These are phyloP conservation scores for Solanum virginianum DNA, from an alignment of 257 asterid species.

Conservation along the genomic window DNA sequence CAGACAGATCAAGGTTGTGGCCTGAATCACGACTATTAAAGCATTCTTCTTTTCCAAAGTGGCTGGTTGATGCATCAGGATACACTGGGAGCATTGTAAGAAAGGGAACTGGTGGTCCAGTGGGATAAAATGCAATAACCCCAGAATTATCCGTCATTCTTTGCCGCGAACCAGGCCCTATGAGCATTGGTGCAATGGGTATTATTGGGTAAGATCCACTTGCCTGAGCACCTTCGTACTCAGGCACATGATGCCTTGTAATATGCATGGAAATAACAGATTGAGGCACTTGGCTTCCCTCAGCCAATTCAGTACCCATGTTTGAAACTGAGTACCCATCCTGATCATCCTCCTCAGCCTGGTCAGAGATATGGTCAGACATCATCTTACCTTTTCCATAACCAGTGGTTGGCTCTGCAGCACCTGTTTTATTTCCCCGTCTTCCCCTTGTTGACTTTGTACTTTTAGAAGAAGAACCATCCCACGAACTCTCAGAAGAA, in stretches of 20 bases:
- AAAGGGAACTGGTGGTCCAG: conserved; percentile 99
- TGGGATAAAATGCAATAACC: conserved; percentile 68
- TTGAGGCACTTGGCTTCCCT: conserved; percentile 37
- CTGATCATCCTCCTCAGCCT: conserved; percentile 50
- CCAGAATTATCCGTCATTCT: conserved; percentile 56
- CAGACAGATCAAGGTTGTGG: conserved; percentile 31
- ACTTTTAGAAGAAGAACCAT: conserved; percentile 23
- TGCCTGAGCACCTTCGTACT: conserved; percentile 55
- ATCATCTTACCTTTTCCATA: conserved; percentile 50
- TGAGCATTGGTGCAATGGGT: conserved; percentile 69
- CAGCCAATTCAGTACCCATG: conserved; percentile 32
- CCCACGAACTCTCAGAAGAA: conserved; percentile 44
- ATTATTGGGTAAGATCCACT: conserved; percentile 61
- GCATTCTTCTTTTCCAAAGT: conserved; percentile 37
- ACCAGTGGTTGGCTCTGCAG: conserved; percentile 17
- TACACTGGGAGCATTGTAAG: conserved; percentile 83
- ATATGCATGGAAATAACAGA: conserved; percentile 38
- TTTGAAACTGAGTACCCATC: conserved; percentile 32
- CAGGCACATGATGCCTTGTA: conserved; percentile 32
- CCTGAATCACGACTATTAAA: conserved; percentile 29
- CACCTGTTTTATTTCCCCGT: conserved; percentile 23
- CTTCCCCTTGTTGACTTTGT: conserved; percentile 23
- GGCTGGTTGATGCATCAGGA: conserved; percentile 45
- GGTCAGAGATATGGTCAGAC: conserved; percentile 30
- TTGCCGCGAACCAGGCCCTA: conserved; percentile 53